Percentiles rank a stretch among this genome's conserved stretches.
Conservation (phyloP, 352 stramenopile genomes). For the Phytophthora ohioensis region DNA sequence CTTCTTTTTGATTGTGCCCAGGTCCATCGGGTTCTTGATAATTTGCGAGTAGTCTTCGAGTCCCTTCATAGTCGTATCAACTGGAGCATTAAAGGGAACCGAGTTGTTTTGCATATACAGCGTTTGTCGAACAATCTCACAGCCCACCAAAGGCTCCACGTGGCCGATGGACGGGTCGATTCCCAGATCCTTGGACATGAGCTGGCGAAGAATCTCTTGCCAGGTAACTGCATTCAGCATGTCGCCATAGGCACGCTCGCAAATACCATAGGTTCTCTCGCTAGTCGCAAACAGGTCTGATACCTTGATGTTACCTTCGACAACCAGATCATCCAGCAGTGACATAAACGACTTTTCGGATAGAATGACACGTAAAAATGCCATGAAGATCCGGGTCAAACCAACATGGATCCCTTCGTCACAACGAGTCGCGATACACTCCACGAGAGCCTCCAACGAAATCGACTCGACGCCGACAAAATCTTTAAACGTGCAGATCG, state of each 20-base stretch:
- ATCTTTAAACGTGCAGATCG: slow-evolving; percentile 76
- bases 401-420: slow-evolving; percentile 56
- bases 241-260: slow-evolving; percentile 70
- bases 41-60: slow-evolving; percentile 89
- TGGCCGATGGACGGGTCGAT: slow-evolving; percentile 80
- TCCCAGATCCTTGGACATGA: slow-evolving; percentile 84
- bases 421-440: slow-evolving; percentile 56
- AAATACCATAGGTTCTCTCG: slow-evolving; percentile 81
- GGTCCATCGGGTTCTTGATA: slow-evolving; percentile 92
- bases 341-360: slow-evolving; percentile 86
- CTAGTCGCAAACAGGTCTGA: slow-evolving; percentile 79
- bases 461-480: slow-evolving; percentile 71
- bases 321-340: slow-evolving; percentile 74
- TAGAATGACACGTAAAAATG: slow-evolving; percentile 74
- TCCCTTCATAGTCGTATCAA: slow-evolving; percentile 80
- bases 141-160: slow-evolving; percentile 77
- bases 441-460: slow-evolving; percentile 67
- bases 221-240: slow-evolving; percentile 84
- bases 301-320: slow-evolving; percentile 85
- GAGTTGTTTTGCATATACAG: slow-evolving; percentile 87
- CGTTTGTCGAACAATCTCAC: slow-evolving; percentile 84
- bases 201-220: slow-evolving; percentile 85
- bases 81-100: slow-evolving; percentile 81
- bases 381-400: slow-evolving; percentile 76
- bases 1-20: slow-evolving; percentile 87